Base-by-base conservation (phyloP, 2,329 filamentous ascomycete genomes). In the Beauveria australis region DNA sequence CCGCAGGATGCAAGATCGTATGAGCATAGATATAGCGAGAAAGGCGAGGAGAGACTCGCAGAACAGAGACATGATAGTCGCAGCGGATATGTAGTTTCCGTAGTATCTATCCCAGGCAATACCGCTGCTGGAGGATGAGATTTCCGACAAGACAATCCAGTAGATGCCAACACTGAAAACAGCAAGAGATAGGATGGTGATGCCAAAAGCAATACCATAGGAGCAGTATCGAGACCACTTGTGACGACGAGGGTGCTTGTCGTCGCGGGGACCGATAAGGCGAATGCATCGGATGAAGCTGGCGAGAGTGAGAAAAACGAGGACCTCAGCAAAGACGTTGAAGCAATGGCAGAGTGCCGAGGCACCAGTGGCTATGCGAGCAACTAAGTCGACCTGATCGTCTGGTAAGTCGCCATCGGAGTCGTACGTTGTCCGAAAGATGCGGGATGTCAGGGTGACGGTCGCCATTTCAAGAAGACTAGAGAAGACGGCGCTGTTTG, bases 251-350 rank as follows among this genome's bases (percentile, higher is more conserved):
- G 48, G 26, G 16, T 30, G 33, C 7, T 53, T 53, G 3, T 33
- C 47, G 28, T 40, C 37, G 41, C 28, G 40, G 33, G 41, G 14
- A 16, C 19, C 57, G 44, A 49, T 48, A 4, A 61, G 44, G 14
- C n/a, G 49, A 40, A 65, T 41, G 46, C 53, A 59, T 6, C 60
- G 60, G 19, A 52, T 53, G 5, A 66, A 57, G 52, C 60, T 59
- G 48, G 64, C 58, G 6, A 66, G 52, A 12, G 64, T 59, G 41
- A 63, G 55, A 33, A 61, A 61, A 24, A 64, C 19, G 46, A 40
- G 12, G 16, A 64, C n/a, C 2, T 61, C 53, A 6, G n/a, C 53
- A n/a, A 62, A 19, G 24, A 46, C 4, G 53, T 60, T 54, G 53
- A 58, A 37, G 40, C 33, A 43, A 18, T 26, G 7, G 16, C 41